These are phyloP conservation scores for Alternaria brassicicola DNA, from an alignment of 2,329 filamentous ascomycete genomes.

Conservation along the genomic window DNA sequence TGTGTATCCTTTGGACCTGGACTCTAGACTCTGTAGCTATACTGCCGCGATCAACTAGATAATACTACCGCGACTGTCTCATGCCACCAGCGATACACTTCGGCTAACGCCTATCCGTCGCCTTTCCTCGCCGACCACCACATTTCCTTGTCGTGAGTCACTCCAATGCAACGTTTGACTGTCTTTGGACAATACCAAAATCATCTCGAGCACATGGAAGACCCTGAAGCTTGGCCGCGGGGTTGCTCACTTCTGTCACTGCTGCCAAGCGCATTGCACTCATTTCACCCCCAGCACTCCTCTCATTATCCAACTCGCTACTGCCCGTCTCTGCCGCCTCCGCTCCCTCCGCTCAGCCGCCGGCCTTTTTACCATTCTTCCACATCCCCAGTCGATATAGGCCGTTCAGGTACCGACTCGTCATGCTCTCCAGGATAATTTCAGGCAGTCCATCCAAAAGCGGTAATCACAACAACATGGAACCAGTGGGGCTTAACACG, in stretches of 20 bases:
- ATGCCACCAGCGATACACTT: not conserved
- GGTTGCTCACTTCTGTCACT: not conserved
- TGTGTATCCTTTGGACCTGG: not conserved
- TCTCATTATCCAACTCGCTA: conserved; percentile 20
- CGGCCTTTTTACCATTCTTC: conserved; percentile 7
- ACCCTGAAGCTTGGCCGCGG: not conserved
- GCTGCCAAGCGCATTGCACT: conserved; percentile 9
- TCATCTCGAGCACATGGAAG: not conserved
- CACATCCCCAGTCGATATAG: conserved; percentile 20
- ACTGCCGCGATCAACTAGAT: not conserved
- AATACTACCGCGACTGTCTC: not conserved
- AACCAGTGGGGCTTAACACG: conserved; percentile 29
- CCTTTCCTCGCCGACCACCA: not conserved
- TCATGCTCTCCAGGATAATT: conserved; percentile 29
- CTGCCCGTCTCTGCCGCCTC: conserved; percentile 10
- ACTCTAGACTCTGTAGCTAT: not conserved
- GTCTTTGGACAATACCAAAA: not conserved
- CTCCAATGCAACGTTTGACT: not conserved
- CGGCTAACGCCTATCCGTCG: not conserved
- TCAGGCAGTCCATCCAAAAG: conserved; percentile 14
- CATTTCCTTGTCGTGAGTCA: not conserved
- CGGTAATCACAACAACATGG: conserved; percentile 24
- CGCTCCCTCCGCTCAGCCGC: not conserved
- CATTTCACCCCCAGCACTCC: conserved; percentile 7
- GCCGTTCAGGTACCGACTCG: not conserved